phyloP scores from a whole-genome alignment of 176 grass and related monocot genomes.

The Hordeum vulgare region MorexV3_pseudomolecules_assembly NC_058524.1:484382732-484383231 shows the following conservation, averaged over 20 bases:
- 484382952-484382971: not conserved
- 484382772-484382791: not conserved
- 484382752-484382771: not conserved
- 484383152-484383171: not conserved
- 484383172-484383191: not conserved
- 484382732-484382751: not conserved
- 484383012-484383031: constrained; percentile 10
- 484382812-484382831: not conserved
- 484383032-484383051: not conserved
- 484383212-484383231: not conserved
- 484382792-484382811: not conserved
- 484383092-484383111: not conserved
- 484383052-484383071: not conserved
- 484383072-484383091: not conserved
- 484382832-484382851: not conserved
- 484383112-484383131: not conserved
- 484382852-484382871: not conserved
- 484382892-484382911: not conserved
- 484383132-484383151: not conserved
- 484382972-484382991: not conserved
- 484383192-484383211: not conserved
- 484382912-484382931: not conserved
- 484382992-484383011: not conserved
- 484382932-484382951: not conserved
- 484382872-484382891: not conserved